Base-by-base conservation (phyloP, 345 rosid genomes). In the Citrus sinensis region DNA sequence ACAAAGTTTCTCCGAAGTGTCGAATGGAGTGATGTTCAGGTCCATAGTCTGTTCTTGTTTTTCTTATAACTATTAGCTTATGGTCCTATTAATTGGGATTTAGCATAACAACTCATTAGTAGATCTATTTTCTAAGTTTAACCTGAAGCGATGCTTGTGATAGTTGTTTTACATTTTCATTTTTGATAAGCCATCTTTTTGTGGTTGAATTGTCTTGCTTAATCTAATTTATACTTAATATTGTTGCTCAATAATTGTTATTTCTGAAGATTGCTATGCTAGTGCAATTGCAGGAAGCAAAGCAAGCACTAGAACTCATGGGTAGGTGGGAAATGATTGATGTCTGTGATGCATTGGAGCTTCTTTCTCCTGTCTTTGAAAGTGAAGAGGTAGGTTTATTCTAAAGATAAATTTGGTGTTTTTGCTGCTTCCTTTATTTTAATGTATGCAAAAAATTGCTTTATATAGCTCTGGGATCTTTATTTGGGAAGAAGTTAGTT, bases 21-120 rank as follows among this genome's bases (percentile, higher is more conserved):
- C 82, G 99, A 96, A 79, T 94, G 98, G 98, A 92, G 98, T 88
- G 99, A 96, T 83, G 87, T 94, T 83, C 98, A 94, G 95, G 99
- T 94, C 67, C 66, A 86, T 73, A 78, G 59, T 79, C 58, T 75
- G 75, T 71, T 39, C 42, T 78, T 58, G 11, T 37, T 67, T 54
- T 54, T 37, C 11, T 76, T 34, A 40, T 32, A 62, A 66, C 40
- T 39, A 35, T 76, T 35, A 37, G 39, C 40, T 17, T 63, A 39
- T 77, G 37, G 70, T 27, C 49, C 22, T 17, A 37, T 7, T 66
- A 27, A 46, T 70, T 70, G 71, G 71, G 80, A 32, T 42, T 42
- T 35, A 58, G 65, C 29, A 37, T 16, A 42, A 69, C 9, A 25
- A 25, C 54, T 29, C 56, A 54, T 71, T n/a, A 39, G 42, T 61